Percentiles rank a stretch among this genome's conserved stretches.
These are phyloP conservation scores for Plasmodium falciparum DNA, from an alignment of 169 alveolate species.

Conservation along the genomic window DNA sequence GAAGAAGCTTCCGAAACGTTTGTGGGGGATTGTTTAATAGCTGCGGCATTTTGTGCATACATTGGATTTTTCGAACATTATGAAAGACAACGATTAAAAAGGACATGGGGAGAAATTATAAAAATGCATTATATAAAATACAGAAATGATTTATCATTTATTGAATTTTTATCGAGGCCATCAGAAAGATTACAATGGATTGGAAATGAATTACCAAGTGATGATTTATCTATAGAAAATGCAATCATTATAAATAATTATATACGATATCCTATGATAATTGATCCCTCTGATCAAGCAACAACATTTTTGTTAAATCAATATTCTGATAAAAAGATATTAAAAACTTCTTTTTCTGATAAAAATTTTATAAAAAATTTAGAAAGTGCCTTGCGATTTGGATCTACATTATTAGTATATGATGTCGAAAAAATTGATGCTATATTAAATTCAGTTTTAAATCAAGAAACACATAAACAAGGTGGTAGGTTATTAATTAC, in stretches of 20 bases:
- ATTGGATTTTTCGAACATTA: conserved; percentile 94
- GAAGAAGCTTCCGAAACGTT: conserved; percentile 83
- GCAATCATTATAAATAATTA: conserved; percentile 94
- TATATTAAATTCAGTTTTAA: conserved; percentile 89
- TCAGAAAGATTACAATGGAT: conserved; percentile 91
- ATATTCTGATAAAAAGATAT: conserved; percentile 89
- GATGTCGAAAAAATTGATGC: conserved; percentile 95
- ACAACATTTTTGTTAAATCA: conserved; percentile 85
- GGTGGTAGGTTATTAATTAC: conserved; percentile 97
- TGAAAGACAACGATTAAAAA: conserved; percentile 64
- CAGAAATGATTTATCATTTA: conserved; percentile 91
- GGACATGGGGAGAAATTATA: conserved; percentile 81
- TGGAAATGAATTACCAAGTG: conserved; percentile 95
- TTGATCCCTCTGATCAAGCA: conserved; percentile 96
- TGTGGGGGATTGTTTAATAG: conserved; percentile 95
- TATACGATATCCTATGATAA: conserved; percentile 95
- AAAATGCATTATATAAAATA: conserved; percentile 81
- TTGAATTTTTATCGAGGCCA: conserved; percentile 96
- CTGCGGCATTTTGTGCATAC: conserved; percentile 96
- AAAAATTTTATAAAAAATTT: conserved; percentile 93
- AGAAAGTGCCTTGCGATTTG: conserved; percentile 96
- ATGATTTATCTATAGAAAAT: conserved; percentile 96
- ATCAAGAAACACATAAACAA: conserved; percentile 95
- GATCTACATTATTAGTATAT: conserved; percentile 95
- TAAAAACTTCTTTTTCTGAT: conserved; percentile 90